phyloP scores from a whole-genome alignment of 306 rosid species.

The Adenanthera pavonina region DNA sequence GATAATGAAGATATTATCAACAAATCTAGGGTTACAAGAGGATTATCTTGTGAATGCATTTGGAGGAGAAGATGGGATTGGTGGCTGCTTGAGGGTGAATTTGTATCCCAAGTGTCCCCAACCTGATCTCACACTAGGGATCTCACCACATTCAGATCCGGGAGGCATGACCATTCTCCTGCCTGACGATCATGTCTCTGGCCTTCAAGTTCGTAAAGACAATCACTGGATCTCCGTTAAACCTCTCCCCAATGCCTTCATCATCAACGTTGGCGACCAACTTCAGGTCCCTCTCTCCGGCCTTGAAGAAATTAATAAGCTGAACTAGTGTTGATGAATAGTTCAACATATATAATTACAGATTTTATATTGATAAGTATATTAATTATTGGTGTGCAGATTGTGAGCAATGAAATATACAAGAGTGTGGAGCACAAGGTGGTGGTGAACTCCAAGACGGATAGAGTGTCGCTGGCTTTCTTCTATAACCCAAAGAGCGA shows the following conservation, averaged over 20 bases:
- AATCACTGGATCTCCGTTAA: slow-evolving; percentile 69
- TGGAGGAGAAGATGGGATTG: slow-evolving; percentile 68
- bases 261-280: slow-evolving; percentile 84
- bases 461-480: slow-evolving; percentile 80
- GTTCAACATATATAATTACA: no score
- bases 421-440: slow-evolving; percentile 89
- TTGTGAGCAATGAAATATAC: slow-evolving; percentile 80
- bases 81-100: slow-evolving; percentile 78
- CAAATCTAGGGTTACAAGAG: slow-evolving; percentile 63
- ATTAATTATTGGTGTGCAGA: slow-evolving; percentile 37
- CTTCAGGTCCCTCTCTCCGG: slow-evolving; percentile 52
- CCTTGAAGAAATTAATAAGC: no score
- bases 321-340: no score
- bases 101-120: slow-evolving; percentile 88
- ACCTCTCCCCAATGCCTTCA: slow-evolving; percentile 70
- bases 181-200: slow-evolving; percentile 76
- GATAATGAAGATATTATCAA: slow-evolving; percentile 57
- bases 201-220: slow-evolving; percentile 70
- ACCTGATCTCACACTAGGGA: slow-evolving; percentile 82
- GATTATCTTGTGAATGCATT: slow-evolving; percentile 63
- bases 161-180: slow-evolving; percentile 83
- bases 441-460: slow-evolving; percentile 69
- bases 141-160: slow-evolving; percentile 89
- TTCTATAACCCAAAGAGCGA: slow-evolving; percentile 82
- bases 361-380: no score